These are phyloP conservation scores for Alnus glutinosa DNA, from an alignment of 306 rosid genomes.

Conservation along the genomic window DNA sequence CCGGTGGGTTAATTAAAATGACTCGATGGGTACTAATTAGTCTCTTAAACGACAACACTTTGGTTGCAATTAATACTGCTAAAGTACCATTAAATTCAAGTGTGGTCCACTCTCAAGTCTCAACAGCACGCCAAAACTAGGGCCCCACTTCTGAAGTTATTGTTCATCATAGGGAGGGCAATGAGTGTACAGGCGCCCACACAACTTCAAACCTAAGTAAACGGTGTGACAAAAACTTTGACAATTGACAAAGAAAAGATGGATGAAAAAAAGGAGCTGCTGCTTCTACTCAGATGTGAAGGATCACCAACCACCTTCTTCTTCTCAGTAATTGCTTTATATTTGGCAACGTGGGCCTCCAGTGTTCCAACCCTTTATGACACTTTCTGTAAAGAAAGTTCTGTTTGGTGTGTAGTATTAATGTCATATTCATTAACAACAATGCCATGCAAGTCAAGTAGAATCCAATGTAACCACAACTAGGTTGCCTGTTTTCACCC, in stretches of 20 bases:
- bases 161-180: neutral
- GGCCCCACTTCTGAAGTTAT: neutral
- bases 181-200: neutral
- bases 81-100: neutral
- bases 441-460: slow-evolving; percentile 1
- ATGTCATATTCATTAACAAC: neutral
- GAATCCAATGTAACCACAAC: neutral
- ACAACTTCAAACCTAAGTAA: neutral
- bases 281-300: neutral
- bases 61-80: neutral
- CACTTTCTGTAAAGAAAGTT: neutral
- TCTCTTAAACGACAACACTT: neutral
- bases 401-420: neutral
- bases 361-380: neutral
- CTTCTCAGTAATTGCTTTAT: neutral
- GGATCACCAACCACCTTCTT: neutral
- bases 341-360: slow-evolving; percentile 10
- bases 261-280: neutral
- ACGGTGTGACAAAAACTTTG: neutral
- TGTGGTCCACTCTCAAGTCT: neutral
- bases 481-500: neutral
- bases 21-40: neutral
- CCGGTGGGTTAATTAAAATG: neutral
- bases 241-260: neutral
- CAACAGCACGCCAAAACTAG: neutral